phyloP scores from a whole-genome alignment of 495 filamentous ascomycete species.

The Talaromyces liani region DNA sequence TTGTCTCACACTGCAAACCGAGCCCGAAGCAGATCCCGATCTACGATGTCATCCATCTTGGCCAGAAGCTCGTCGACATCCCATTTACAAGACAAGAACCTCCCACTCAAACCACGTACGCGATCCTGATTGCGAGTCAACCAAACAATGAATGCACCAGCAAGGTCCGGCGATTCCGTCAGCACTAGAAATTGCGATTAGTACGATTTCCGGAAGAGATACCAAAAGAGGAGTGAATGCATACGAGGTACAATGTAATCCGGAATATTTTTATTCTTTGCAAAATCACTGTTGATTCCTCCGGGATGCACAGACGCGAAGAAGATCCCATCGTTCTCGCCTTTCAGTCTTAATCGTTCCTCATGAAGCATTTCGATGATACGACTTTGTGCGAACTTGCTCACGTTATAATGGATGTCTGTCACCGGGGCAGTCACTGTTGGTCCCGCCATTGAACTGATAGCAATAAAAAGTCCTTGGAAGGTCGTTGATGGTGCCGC shows the following conservation, averaged over 20 bases:
- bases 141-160: slow-evolving; percentile 33
- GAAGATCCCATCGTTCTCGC: slow-evolving; percentile 26
- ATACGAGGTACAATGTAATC: slow-evolving; percentile 3
- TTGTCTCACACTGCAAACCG: slow-evolving; percentile 3
- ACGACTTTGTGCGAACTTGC: slow-evolving; percentile 33
- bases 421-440: slow-evolving; percentile 12
- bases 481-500: not conserved
- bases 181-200: slow-evolving; percentile 12
- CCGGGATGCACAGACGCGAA: slow-evolving; percentile 39
- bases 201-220: not conserved
- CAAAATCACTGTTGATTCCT: slow-evolving; percentile 33
- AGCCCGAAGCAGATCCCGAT: slow-evolving; percentile 16
- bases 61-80: slow-evolving; percentile 33
- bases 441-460: slow-evolving; percentile 19
- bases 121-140: slow-evolving; percentile 14
- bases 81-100: slow-evolving; percentile 32
- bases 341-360: slow-evolving; percentile 22
- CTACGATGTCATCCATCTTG: slow-evolving; percentile 32
- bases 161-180: slow-evolving; percentile 28
- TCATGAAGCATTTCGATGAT: slow-evolving; percentile 34
- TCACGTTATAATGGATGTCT: slow-evolving; percentile 27
- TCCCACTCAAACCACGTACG: slow-evolving; percentile 20
- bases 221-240: slow-evolving; percentile 9
- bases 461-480: slow-evolving; percentile 19
- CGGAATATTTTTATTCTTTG: slow-evolving; percentile 3